Evolutionary conservation across 225 moss, liverwort and hornwort species (phyloP).

Genomic region (Climacium dendroides): DNA sequence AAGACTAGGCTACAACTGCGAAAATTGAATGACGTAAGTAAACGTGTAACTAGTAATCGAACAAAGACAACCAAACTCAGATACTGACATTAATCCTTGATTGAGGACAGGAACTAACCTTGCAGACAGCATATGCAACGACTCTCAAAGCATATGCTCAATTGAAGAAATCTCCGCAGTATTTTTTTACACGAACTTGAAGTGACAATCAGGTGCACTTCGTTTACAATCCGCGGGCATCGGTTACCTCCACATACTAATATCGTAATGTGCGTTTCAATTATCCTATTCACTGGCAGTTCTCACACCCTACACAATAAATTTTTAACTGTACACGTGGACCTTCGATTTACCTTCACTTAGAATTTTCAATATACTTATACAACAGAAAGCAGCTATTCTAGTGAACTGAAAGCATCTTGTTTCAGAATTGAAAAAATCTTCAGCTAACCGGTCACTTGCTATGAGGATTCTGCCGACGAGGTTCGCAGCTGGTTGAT

Average conservation of each 20-base stretch:
- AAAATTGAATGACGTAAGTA: not conserved
- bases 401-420: not conserved
- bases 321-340: not conserved
- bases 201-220: not conserved
- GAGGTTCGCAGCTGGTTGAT: constrained; percentile 20
- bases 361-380: not conserved
- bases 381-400: not conserved
- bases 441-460: not conserved
- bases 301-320: not conserved
- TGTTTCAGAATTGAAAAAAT: not conserved
- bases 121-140: not conserved
- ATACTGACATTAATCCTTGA: not conserved
- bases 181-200: not conserved
- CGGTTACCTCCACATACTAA: not conserved
- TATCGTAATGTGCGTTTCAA: not conserved
- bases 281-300: not conserved
- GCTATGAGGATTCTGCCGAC: constrained; percentile 25
- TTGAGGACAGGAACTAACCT: not conserved
- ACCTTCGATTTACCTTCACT: not conserved
- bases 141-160: not conserved
- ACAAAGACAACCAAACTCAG: not conserved
- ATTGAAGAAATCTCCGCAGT: not conserved
- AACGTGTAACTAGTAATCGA: not conserved
- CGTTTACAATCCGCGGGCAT: not conserved
- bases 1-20: not conserved